Base-by-base conservation (phyloP, 129 eudicot species). In the Heracleum sosnowskyi region DNA sequence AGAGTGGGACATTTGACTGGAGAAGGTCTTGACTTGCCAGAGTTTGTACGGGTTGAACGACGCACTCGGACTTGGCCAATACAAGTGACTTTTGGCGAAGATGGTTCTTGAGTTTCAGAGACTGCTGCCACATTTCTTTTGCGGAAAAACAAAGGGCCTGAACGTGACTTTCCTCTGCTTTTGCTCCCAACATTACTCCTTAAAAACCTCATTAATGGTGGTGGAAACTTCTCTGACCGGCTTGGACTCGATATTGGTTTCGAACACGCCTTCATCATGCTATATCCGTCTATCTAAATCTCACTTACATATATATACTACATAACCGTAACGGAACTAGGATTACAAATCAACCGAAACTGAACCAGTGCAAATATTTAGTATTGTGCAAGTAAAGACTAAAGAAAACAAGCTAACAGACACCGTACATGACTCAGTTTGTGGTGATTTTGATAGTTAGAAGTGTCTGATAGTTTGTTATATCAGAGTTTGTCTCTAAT, bases 61-160 rank as follows among this genome's bases (percentile, higher is more conserved):
- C 85, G 89, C 11, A 79, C 86, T 2, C 91, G 86, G 77, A 92
- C 98, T 77, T 93, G 93, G 74, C 98, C 98, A 39, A 90, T 90
- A 83, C 98, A 93, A 36, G 98, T 93, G 84, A 93, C 98, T 75
- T 90, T 90, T 0, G 98, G 98, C 0, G 98, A 93, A 33, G 96
- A 90, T 0, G 98, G 98, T 36, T 92, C 97, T 76, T 85, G 88
- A 4, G 57, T 76, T 29, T 82, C 73, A 16, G 75, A 79, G 29
- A 31, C 70, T 17, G 76, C 62, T 16, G 26, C 5, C 1, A 11
- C 53, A 1, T 68, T 60, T 26, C 84, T 81, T 63, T 77, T 87
- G 81, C 82, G 77, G 33, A 86, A 9, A 40, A 87, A 84, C 79
- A 82, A 77, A 7, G 89, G 89, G 62, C 83, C 85, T 0, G 91